These are phyloP conservation scores for Larix kaempferi DNA, from an alignment of 75 land plant genomes.

Conservation along the genomic window DNA sequence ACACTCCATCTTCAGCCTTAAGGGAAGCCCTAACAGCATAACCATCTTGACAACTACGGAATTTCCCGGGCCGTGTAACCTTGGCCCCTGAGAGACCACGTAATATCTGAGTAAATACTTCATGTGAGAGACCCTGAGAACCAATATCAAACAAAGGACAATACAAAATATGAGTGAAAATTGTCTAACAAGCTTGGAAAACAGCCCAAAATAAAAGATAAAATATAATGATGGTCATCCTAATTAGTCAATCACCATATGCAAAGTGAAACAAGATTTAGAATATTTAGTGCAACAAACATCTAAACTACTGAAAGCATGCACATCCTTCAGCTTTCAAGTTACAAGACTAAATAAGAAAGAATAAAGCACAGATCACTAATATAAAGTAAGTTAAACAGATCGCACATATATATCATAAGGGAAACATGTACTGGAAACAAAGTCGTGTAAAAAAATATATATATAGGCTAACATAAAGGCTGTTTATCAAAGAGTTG, in stretches of 20 bases:
- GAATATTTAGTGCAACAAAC: not conserved
- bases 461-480: no score
- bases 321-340: no score
- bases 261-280: not conserved
- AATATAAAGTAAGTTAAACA: no score
- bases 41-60: constrained; percentile 87
- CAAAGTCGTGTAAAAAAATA: no score
- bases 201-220: not conserved
- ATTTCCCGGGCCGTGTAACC: constrained; percentile 82
- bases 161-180: not conserved
- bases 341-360: no score
- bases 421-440: no score
- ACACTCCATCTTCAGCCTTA: constrained; percentile 91
- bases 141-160: not conserved
- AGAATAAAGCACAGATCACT: no score
- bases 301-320: not conserved
- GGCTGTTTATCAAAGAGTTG: no score
- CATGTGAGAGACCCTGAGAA: constrained; percentile 72
- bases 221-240: not conserved
- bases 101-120: constrained; percentile 66
- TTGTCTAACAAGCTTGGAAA: not conserved
- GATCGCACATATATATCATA: no score
- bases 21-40: constrained; percentile 92
- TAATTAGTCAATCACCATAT: not conserved
- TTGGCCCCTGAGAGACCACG: constrained; percentile 83